Percentiles rank a stretch among this genome's conserved stretches.
These are phyloP conservation scores for Triticum turgidum DNA, from an alignment of 176 grass and related monocot genomes.

Conservation along the genomic window DNA sequence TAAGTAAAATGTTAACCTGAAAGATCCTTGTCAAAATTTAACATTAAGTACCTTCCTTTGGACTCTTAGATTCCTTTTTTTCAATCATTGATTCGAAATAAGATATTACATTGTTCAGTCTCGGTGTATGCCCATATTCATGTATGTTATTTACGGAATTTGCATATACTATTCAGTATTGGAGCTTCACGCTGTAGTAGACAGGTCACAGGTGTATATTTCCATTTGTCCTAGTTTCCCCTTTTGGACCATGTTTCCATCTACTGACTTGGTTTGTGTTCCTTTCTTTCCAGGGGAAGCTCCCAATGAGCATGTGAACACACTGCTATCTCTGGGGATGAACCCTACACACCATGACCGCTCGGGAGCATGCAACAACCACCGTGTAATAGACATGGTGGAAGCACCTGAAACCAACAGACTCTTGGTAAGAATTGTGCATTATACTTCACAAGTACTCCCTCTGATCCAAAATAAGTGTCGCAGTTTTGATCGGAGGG, in stretches of 20 bases:
- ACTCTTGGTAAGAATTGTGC: slow-evolving; percentile 11
- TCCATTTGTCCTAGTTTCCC: neutral
- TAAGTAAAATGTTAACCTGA: slow-evolving; percentile 1
- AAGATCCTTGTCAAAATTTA: slow-evolving; percentile 9
- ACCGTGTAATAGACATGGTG: neutral
- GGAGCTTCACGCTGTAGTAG: neutral
- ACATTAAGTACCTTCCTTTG: neutral
- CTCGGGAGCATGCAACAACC: neutral
- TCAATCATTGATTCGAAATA: neutral
- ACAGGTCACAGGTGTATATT: neutral
- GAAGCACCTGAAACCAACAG: slow-evolving; percentile 10
- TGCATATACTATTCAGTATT: neutral
- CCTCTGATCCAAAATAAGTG: no score
- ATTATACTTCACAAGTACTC: neutral
- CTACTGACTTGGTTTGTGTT: neutral
- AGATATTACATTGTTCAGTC: neutral
- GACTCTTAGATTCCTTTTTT: neutral
- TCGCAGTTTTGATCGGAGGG: no score
- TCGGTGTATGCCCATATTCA: neutral
- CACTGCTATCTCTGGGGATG: slow-evolving; percentile 39
- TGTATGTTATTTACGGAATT: neutral
- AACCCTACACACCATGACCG: slow-evolving; percentile 18
- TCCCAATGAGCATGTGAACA: slow-evolving; percentile 46
- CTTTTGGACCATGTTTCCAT: slow-evolving; percentile 3
- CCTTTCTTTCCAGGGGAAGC: slow-evolving; percentile 35